Evolutionary conservation across 2,329 filamentous ascomycete species (phyloP).

Genomic region (Phoma sp.): DNA sequence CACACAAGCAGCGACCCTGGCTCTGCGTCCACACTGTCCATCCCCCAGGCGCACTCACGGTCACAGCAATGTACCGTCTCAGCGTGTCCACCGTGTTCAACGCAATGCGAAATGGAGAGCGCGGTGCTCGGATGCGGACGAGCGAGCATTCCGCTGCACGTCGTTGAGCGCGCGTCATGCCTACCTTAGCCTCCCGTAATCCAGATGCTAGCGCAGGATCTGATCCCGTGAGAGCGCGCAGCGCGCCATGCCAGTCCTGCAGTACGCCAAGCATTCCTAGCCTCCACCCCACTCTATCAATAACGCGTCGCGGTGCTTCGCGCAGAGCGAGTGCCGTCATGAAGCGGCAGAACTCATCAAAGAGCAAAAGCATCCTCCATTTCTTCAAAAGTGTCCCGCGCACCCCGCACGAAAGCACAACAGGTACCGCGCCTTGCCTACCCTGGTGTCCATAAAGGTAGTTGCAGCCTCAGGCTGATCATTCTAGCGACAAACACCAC

Average conservation of each 20-base stretch:
- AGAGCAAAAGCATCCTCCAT: slow-evolving; percentile 12
- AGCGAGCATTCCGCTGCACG: slow-evolving; percentile 28
- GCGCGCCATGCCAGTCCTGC: too few species aligned
- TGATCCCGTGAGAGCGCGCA: slow-evolving; percentile 27
- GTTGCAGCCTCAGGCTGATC: slow-evolving; percentile 9
- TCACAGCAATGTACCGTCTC: neutral
- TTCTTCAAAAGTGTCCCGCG: slow-evolving; percentile 16
- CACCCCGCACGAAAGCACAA: neutral
- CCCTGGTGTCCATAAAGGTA: neutral
- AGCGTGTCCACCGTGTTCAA: neutral
- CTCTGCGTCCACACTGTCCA: neutral
- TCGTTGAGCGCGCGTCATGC: slow-evolving; percentile 13
- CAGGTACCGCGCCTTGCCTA: slow-evolving; percentile 12
- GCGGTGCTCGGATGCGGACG: slow-evolving; percentile 25
- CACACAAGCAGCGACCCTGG: neutral
- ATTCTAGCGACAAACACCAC: neutral
- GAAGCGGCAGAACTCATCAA: slow-evolving; percentile 12
- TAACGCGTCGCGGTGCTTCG: slow-evolving; percentile 1
- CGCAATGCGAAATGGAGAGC: neutral
- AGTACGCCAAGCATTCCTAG: slow-evolving; percentile 12
- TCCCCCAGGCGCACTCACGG: neutral
- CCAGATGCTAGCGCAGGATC: neutral
- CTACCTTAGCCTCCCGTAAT: slow-evolving; percentile 5
- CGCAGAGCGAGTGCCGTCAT: slow-evolving; percentile 4
- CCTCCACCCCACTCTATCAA: slow-evolving; percentile 4